Evolutionary conservation across 2,329 filamentous ascomycete genomes (phyloP), one percentile per base, ranked within the genome.

Genomic region (Eutypa lata): DNA sequence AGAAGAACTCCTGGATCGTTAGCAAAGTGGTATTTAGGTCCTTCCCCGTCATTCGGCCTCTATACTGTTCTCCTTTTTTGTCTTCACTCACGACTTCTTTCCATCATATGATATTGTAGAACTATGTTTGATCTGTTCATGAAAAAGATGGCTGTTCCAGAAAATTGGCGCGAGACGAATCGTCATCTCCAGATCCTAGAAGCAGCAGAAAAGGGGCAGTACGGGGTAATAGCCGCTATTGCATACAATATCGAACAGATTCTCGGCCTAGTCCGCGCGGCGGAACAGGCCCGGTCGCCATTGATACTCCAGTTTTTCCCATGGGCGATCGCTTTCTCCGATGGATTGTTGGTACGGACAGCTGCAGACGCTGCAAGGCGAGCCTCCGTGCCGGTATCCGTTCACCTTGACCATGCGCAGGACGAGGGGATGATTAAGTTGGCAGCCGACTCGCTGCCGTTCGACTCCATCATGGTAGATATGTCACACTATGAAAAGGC

Each of bases 401-500:
- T 88, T 11, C 85, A 88, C 68, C 78, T 89, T 63, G 85, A 89
- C 71, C 85, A 88, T 67, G 83, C 83, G 6, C 84, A 87, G 61
- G 77, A 77, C 6, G 79, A 81, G 28, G 77, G 77, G 52, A 76
- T 83, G 43, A 84, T 88, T 56, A 76, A 77, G 5, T 71, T 71
- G 0, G 83, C 83, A 0, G 82, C 82, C 0, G 75, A 79, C 54
- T 71, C 74, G 2, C 72, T 83, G 37, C 76, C 76, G 0, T 89
- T 90, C 58, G 87, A 90, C 66, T 80, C 76, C 50, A 89, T 90
- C 65, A 90, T 90, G 87, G 82, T 90, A 0, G 88, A 90, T 69
- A 90, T 90, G 86, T 83, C 78, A 53, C 87, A 90, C 65, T 83
- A 87, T 63, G 85, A 88, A 59, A 84, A 84, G 60, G 84, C 79